Evolutionary conservation across 2,329 filamentous ascomycete species (phyloP), one percentile per base, ranked within the genome.

Genomic region (Rosellinia necatrix): DNA sequence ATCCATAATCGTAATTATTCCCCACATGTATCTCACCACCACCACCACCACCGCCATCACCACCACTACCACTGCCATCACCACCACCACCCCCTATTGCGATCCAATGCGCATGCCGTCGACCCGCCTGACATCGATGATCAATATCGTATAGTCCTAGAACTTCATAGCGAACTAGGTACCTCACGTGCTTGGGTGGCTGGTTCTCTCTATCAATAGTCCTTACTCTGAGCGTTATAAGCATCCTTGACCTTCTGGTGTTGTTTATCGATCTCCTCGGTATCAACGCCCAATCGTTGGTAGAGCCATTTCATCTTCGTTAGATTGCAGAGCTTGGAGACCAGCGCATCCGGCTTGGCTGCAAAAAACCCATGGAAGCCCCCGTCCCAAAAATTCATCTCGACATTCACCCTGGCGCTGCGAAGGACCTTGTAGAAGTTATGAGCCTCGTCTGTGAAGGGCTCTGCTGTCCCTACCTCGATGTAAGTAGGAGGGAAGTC

Each of bases 361-460:
- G 56, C 43, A 35, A 60, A 60, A 43, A 63, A 63, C 15, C 61
- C 59, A 17, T 64, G 61, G 24, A 58, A 64, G 8, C 59, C 53
- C 13, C 61, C 59, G 13, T 30, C 21, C 53, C 53, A 64, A 9
- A 42, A 21, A 19, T 47, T 49, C 22, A 53, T 34, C 44, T 56
- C 46, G 7, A 50, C 53, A n/a, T 58, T 38, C 22, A 63, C 61
- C n/a, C 37, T 25, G 3, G 61, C 61, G 6, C 12, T 42, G 8
- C 30, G 17, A 6, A 64, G 61, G 6, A 8, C 38, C 17, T 34
- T 32, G 9, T 27, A 47, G 21, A 64, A 60, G 9, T 35, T 30
- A 24, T 29, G 40, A 2, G 46, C 54, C 32, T 62, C 59, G 46
- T 64, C 61, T 42, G 51, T 52, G 41, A 62, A 56, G 12, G 59